Evolutionary conservation across 495 filamentous ascomycete species (phyloP), one percentile per base, ranked within the genome.

Genomic region (Trichoderma erinaceum): DNA sequence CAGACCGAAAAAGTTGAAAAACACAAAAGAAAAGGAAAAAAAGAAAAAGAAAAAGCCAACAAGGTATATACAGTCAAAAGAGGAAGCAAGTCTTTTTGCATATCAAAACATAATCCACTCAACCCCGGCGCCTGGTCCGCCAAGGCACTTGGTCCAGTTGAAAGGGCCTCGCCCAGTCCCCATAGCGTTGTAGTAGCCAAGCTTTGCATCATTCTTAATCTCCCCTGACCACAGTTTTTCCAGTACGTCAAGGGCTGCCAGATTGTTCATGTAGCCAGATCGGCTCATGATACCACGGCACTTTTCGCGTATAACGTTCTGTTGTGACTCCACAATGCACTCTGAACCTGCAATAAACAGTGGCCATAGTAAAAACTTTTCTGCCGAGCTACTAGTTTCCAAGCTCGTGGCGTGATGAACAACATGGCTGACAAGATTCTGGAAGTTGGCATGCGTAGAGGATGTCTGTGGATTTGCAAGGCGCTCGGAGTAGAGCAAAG

Each of bases 311-410:
- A 98, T 89, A 63, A 92, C 84, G 41, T 84, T 82, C 67, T 93
- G 88, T 70, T 97, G 90, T 46, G 88, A 80, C 70, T 92, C 89
- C 66, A 89, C 88, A 66, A 96, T 90, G 74, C 93, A 96, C 79
- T 97, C 94, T 27, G 91, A 92, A 38, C 94, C 93, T 0, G 88
- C 89, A 64, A 97, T 89, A 75, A 97, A 97, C 12, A 97, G 83
- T 11, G 94, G 93, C 94, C 94, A 98, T 2, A 98, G 86, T 29
- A 98, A 80, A 72, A 95, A 97, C 73, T 96, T 94, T 76, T 95
- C 91, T 63, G 86, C 83, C 69, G 77, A 80, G 70, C 81, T 83
- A 63, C 82, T 82, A 2, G 88, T 85, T 69, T 90, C 85, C 27
- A 97, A 88, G 65, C 87, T 86, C 16, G 87, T 87, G 46, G 96